Percentiles rank a stretch among this genome's conserved stretches.
Conservation (phyloP, 768 basidiomycete species). For the Exsudoporus frostii region DNA sequence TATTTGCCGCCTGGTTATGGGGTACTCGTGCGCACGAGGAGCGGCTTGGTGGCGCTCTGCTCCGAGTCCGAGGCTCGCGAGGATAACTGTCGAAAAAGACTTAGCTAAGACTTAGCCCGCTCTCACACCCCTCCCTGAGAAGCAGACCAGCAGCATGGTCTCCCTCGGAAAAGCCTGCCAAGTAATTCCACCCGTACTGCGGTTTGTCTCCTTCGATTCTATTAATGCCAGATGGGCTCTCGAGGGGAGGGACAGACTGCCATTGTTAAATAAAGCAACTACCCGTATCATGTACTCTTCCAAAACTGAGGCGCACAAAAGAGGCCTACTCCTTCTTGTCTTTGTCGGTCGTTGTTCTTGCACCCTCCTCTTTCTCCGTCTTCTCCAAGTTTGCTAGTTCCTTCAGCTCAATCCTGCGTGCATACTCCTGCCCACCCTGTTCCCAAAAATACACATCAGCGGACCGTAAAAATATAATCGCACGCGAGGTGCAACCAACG, state of each 20-base stretch:
- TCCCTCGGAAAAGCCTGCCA: background rate
- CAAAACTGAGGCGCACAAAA: conserved; percentile 5
- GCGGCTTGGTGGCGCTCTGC: conserved; percentile 6
- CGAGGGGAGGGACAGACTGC: background rate
- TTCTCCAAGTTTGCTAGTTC: conserved; percentile 40
- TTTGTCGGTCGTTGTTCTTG: conserved; percentile 20
- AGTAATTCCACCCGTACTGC: background rate
- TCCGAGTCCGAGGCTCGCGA: conserved; percentile 25
- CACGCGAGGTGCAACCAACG: background rate
- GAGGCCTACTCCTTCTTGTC: conserved; percentile 29
- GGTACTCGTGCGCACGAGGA: background rate
- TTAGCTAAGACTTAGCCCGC: conserved; percentile 19
- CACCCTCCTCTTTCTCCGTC: conserved; percentile 31
- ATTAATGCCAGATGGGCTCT: conserved; percentile 1
- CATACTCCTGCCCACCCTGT: conserved; percentile 86
- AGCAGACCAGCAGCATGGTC: background rate
- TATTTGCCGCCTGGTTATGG: conserved; percentile 1
- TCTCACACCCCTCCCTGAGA: background rate
- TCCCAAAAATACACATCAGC: conserved; percentile 13
- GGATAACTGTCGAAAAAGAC: conserved; percentile 23
- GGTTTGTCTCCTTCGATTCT: background rate
- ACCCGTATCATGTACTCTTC: background rate
- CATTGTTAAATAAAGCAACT: conserved; percentile 4
- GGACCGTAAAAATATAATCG: conserved; percentile 3
- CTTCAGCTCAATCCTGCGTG: conserved; percentile 54